These are phyloP conservation scores for Calvatia gigantea DNA, from an alignment of 768 basidiomycete species.

Conservation along the genomic window DNA sequence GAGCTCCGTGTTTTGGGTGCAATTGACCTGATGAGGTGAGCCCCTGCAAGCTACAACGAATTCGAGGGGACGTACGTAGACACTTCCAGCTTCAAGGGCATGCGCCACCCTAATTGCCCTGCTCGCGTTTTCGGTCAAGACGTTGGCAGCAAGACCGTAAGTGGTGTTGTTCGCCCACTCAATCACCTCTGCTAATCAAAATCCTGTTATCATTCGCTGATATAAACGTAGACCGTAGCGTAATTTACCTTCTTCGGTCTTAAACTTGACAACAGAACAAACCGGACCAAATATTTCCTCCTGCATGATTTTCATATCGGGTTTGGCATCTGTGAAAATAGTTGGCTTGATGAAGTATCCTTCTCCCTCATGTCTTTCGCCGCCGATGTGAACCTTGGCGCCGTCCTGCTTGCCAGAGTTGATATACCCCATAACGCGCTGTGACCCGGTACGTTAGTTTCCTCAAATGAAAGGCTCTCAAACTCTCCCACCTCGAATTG, in stretches of 20 bases:
- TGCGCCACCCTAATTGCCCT: constrained; percentile 65
- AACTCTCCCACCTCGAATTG: constrained; percentile 62
- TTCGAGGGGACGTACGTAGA: constrained; percentile 37
- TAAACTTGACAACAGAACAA: constrained; percentile 73
- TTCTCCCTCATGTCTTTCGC: constrained; percentile 45
- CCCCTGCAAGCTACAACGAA: background rate
- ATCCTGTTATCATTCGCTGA: no score
- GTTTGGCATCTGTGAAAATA: constrained; percentile 63
- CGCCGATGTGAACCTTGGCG: constrained; percentile 65
- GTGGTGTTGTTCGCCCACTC: constrained; percentile 69
- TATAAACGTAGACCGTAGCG: background rate
- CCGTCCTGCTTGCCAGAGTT: constrained; percentile 70
- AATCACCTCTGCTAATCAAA: constrained; percentile 50
- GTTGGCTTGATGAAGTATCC: constrained; percentile 75
- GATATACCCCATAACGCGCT: constrained; percentile 81
- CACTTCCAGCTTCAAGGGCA: constrained; percentile 62
- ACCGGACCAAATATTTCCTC: constrained; percentile 86
- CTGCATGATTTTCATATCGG: constrained; percentile 70
- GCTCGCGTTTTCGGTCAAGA: constrained; percentile 69
- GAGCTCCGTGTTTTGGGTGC: constrained; percentile 38
- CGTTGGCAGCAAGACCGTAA: constrained; percentile 77
- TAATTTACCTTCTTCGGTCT: constrained; percentile 44
- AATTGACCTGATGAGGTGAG: constrained; percentile 33
- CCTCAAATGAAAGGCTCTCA: background rate
- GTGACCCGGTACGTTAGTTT: background rate